Base-by-base conservation (phyloP, 495 filamentous ascomycete genomes). In the Penicillium taxi region DNA sequence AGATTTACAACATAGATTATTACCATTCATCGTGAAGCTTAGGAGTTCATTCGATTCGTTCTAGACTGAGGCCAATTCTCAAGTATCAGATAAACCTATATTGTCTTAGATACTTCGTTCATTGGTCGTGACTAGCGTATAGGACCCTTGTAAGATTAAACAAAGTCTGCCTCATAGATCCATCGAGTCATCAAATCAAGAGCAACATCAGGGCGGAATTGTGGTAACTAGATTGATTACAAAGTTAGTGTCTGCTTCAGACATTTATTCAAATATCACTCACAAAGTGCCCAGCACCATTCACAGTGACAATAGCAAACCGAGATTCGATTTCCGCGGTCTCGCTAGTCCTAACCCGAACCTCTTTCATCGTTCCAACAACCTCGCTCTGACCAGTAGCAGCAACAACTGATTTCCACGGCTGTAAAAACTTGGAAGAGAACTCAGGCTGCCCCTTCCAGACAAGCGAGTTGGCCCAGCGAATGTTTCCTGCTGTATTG, bases 371-470 rank as follows among this genome's bases (percentile, higher is more conserved):
- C 9, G 15, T 47, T 0, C 55, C 55, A 3, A 56, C 52, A 0
- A 26, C 27, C 23, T 47, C 26, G 9, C 37, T 40, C 23, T 29
- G 21, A 15, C 48, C 58, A 26, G 30, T 42, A 3, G 32, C 45
- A 23, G 13, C 30, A 14, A 56, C 37, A n/a, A 45, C 35, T 13
- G 56, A 51, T 4, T 21, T 51, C 66, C 66, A 70, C 4, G 53
- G 51, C 20, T 45, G 32, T 32, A 67, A 41, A 1, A 26, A n/a
- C 45, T 60, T 55, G 2, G 64, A 53, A 0, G 52, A 37, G 47
- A 70, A 70, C 27, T 59, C 59, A 16, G 52, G 40, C 40, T 70
- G 64, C 9, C 66, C 66, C 20, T 64, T 67, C 66, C 66, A 70
- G 6, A 35, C 15, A 32, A 70, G 45, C 24, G 48, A 55, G 27